Conservation (phyloP, 2,329 filamentous ascomycete species). For the Cytospora leucostoma region DNA sequence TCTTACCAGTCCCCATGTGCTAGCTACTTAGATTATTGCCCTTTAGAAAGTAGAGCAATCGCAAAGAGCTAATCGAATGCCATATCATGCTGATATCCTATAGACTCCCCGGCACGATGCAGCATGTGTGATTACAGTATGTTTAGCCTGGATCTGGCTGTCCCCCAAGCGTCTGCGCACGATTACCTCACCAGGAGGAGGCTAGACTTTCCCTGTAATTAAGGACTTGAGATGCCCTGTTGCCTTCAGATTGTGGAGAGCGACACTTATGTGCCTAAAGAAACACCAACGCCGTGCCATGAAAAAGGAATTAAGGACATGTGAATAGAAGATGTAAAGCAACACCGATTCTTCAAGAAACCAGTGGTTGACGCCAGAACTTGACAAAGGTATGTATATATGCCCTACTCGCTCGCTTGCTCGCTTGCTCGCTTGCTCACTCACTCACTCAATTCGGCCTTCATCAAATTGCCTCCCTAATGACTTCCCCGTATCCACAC, state of each 20-base stretch:
- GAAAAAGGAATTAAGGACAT: background rate
- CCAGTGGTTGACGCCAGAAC: slow-evolving; percentile 10
- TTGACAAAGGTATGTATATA: background rate
- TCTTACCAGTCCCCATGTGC: background rate
- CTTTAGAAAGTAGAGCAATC: background rate
- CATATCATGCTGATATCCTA: background rate
- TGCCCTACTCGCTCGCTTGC: slow-evolving; percentile 9
- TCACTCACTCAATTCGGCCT: background rate
- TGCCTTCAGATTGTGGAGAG: background rate
- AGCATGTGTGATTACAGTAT: background rate
- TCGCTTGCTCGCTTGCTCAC: background rate
- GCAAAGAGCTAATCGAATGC: background rate
- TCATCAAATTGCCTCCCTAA: background rate
- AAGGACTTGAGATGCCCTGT: background rate
- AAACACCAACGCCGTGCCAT: slow-evolving; percentile 13
- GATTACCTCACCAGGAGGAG: background rate
- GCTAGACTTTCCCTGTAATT: slow-evolving; percentile 1
- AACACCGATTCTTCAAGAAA: slow-evolving; percentile 2
- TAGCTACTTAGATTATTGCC: background rate
- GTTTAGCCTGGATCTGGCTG: slow-evolving; percentile 2
- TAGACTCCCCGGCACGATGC: slow-evolving; percentile 9
- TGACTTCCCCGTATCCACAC: background rate
- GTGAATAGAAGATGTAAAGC: background rate
- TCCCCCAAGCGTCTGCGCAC: background rate
- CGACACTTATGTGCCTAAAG: background rate